These are phyloP conservation scores for Coemansia nantahalensis DNA, from an alignment of 192 early-diverging fungal genomes.

Conservation along the genomic window DNA sequence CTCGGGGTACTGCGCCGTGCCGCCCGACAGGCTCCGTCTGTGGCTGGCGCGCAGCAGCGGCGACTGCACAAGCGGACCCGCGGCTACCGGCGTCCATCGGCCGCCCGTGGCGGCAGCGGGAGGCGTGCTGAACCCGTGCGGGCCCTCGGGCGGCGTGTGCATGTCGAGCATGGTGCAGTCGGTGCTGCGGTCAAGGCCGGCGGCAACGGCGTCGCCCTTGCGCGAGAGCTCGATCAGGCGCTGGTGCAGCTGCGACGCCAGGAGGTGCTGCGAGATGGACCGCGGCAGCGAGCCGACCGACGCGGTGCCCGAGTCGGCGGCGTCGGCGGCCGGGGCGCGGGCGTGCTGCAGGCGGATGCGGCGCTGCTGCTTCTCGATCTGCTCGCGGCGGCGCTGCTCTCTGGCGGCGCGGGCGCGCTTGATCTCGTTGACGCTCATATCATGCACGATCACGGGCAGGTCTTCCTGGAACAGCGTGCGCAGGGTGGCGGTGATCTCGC, in stretches of 20 bases:
- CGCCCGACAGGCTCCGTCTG: not conserved
- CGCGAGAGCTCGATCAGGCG: slow-evolving; percentile 38
- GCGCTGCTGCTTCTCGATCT: slow-evolving; percentile 59
- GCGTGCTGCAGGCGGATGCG: slow-evolving; percentile 37
- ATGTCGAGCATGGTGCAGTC: not conserved
- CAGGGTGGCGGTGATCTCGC: slow-evolving; percentile 86
- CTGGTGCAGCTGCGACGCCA: slow-evolving; percentile 46
- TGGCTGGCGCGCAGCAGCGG: not conserved
- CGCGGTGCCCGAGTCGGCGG: slow-evolving; percentile 25
- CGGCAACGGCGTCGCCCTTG: not conserved
- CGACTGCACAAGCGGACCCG: not conserved
- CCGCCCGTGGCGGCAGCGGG: not conserved
- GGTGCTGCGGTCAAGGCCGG: not conserved
- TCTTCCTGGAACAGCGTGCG: slow-evolving; percentile 92
- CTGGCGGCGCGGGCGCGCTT: slow-evolving; percentile 26
- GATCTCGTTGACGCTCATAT: slow-evolving; percentile 65
- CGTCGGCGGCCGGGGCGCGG: not conserved
- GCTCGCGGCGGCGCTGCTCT: slow-evolving; percentile 52
- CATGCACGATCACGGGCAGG: slow-evolving; percentile 89
- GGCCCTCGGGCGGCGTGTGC: not conserved
- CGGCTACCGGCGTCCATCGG: no score
- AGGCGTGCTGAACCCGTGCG: not conserved
- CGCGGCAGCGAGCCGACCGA: slow-evolving; percentile 20
- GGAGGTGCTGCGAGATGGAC: slow-evolving; percentile 29
- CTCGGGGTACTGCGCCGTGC: slow-evolving; percentile 29